phyloP scores from a whole-genome alignment of 176 grass and related monocot genomes.

The Oryza nivara region DNA sequence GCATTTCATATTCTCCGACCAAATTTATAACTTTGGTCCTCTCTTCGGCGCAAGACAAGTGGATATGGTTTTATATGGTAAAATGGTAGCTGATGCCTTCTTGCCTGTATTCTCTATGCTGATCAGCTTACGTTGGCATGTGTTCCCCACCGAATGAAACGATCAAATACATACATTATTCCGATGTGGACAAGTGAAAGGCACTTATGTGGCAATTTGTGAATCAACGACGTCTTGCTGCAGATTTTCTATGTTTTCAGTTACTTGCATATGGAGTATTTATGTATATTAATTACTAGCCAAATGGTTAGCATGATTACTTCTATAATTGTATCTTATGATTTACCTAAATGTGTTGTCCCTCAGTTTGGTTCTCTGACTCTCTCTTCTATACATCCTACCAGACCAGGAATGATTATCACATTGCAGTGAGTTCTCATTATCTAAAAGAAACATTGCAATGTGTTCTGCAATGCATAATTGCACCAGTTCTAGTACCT shows the following conservation, averaged over 20 bases:
- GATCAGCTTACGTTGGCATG: constrained; percentile 8
- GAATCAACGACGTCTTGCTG: constrained; percentile 5
- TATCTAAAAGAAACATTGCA: neutral
- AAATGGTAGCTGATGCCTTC: constrained; percentile 17
- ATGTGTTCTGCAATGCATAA: constrained; percentile 33
- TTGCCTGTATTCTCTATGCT: constrained; percentile 13
- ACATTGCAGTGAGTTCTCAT: neutral
- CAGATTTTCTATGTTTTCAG: neutral
- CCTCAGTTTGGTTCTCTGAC: neutral
- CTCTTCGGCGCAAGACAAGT: neutral
- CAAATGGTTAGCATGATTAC: constrained; percentile 37
- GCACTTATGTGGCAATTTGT: constrained; percentile 40
- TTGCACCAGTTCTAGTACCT: constrained; percentile 10
- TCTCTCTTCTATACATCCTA: neutral
- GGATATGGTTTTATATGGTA: constrained; percentile 45
- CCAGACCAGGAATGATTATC: neutral
- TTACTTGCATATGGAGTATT: neutral
- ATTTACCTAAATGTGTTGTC: constrained; percentile 5
- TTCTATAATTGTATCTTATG: constrained; percentile 14
- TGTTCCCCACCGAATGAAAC: constrained; percentile 25
- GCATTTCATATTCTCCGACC: constrained; percentile 3
- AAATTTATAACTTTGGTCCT: neutral
- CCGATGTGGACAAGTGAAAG: constrained; percentile 42
- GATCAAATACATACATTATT: neutral
- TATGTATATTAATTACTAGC: neutral